phyloP scores from a whole-genome alignment of 306 rosid genomes.

The Acacia crassicarpa region DNA sequence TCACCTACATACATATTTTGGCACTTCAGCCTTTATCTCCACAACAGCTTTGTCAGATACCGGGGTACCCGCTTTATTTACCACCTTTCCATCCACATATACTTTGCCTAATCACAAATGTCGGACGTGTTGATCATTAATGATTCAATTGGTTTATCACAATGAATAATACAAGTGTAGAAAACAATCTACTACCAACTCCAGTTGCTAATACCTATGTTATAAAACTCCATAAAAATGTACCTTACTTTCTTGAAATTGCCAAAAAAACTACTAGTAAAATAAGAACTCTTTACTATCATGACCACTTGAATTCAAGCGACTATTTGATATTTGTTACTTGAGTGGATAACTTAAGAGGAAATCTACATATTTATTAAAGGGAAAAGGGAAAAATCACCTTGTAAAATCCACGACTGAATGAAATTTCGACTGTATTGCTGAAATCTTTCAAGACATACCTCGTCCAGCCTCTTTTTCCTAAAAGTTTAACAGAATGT shows the following conservation, averaged over 20 bases:
- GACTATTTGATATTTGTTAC: neutral
- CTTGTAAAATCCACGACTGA: slow-evolving; percentile 95
- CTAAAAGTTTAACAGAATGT: slow-evolving; percentile 34
- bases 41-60: slow-evolving; percentile 76
- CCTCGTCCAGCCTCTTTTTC: slow-evolving; percentile 81
- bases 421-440: slow-evolving; percentile 84
- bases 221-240: neutral
- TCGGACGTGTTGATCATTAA: neutral
- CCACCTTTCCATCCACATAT: slow-evolving; percentile 75
- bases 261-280: neutral
- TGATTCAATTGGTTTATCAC: neutral
- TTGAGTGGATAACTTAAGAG: neutral
- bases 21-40: slow-evolving; percentile 82
- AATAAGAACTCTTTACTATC: slow-evolving; percentile 7
- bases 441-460: slow-evolving; percentile 74
- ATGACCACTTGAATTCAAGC: slow-evolving; percentile 4
- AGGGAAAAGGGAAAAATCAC: slow-evolving; percentile 38
- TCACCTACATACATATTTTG: slow-evolving; percentile 99
- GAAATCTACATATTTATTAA: neutral
- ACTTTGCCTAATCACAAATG: slow-evolving; percentile 71
- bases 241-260: slow-evolving; percentile 1
- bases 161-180: neutral
- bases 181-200: neutral
- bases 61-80: slow-evolving; percentile 83
- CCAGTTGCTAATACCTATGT: neutral